These are phyloP conservation scores for Phyllosticta paracitricarpa DNA, from an alignment of 2,329 filamentous ascomycete genomes.

Conservation along the genomic window DNA sequence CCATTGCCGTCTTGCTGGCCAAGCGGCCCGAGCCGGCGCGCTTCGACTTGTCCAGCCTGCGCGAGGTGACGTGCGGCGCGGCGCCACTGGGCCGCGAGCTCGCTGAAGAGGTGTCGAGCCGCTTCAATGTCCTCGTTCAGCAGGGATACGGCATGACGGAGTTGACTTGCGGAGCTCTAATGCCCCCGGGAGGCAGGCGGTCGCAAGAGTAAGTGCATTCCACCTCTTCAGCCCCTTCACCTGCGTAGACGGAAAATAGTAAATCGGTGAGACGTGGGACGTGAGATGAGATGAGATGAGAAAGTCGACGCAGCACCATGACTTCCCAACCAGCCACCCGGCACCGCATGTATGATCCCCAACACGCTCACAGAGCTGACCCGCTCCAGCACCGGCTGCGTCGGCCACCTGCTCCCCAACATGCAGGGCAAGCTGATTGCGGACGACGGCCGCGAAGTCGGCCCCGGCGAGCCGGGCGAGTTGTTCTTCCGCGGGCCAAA, in stretches of 20 bases:
- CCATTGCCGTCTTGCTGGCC: conserved; percentile 61
- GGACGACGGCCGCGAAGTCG: conserved; percentile 44
- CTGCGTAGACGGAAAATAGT: background rate
- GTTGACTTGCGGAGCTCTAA: conserved; percentile 22
- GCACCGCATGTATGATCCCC: conserved; percentile 43
- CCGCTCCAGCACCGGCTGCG: conserved; percentile 32
- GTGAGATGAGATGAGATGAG: background rate
- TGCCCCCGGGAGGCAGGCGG: conserved; percentile 20
- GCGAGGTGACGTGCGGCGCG: conserved; percentile 52
- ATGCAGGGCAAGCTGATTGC: conserved; percentile 57
- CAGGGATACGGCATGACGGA: conserved; percentile 91
- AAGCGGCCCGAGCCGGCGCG: conserved; percentile 58
- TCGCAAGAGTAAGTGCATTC: background rate
- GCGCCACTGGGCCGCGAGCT: conserved; percentile 47
- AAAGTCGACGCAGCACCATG: conserved; percentile 24
- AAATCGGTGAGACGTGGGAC: background rate
- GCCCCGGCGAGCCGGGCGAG: conserved; percentile 50
- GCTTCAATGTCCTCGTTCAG: conserved; percentile 47
- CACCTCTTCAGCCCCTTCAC: background rate
- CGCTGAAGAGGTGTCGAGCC: conserved; percentile 43
- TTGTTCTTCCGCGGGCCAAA: conserved; percentile 64
- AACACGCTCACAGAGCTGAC: conserved; percentile 22
- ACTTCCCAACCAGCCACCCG: conserved; percentile 57
- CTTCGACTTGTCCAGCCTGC: conserved; percentile 59
- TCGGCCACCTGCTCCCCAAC: conserved; percentile 64